Conservation (phyloP, 2,329 filamentous ascomycete species). For the Fusarium sororula region DNA sequence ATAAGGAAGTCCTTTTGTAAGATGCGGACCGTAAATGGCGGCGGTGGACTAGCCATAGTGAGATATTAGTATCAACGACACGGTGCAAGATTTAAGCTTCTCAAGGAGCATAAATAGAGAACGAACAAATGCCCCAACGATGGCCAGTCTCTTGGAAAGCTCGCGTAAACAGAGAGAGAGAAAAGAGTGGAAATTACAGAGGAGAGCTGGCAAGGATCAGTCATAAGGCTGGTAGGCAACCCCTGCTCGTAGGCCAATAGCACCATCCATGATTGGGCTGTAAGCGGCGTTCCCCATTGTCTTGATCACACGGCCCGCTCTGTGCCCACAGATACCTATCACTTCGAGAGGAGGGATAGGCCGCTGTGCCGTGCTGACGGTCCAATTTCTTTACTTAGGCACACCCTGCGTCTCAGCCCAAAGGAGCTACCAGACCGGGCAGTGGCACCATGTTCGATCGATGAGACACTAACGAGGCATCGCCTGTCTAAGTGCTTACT, state of each 20-base stretch:
- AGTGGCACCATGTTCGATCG: not conserved
- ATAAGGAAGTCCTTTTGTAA: constrained; percentile 1
- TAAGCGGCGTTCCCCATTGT: not conserved
- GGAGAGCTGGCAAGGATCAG: constrained; percentile 3
- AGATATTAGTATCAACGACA: not conserved
- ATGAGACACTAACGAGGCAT: not conserved
- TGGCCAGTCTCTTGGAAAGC: not conserved
- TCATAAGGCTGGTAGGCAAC: constrained; percentile 19
- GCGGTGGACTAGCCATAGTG: constrained; percentile 15
- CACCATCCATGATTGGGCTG: not conserved
- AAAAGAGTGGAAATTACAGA: constrained; percentile 13
- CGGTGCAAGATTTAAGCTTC: not conserved
- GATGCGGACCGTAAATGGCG: constrained; percentile 18
- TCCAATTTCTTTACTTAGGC: not conserved
- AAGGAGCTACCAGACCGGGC: not conserved
- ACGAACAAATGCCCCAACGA: not conserved
- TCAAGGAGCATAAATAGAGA: not conserved
- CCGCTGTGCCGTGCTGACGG: not conserved
- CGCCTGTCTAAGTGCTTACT: not conserved
- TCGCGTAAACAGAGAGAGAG: not conserved
- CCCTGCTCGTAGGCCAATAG: not conserved
- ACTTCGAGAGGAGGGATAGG: not conserved
- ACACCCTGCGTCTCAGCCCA: not conserved
- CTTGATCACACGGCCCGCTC: not conserved
- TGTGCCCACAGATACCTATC: not conserved